Conservation (phyloP, 1,284 basidiomycete genomes). For the Cutaneotrichosporon curvatum region DNA sequence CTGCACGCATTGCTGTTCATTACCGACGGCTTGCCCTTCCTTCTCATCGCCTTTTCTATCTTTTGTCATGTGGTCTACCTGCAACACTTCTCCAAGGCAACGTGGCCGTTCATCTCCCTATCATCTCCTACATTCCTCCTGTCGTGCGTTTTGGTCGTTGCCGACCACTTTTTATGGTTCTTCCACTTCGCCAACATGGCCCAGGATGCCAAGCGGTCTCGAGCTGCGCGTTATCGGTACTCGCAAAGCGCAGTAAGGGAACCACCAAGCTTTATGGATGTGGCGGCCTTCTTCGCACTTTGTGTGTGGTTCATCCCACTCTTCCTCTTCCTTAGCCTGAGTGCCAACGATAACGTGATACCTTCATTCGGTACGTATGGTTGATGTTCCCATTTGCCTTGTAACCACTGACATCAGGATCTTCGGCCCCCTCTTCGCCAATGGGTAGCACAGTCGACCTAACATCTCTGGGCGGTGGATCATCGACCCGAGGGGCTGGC, state of each 20-base stretch:
- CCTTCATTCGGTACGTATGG: slow-evolving; percentile 51
- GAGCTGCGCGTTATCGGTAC: slow-evolving; percentile 46
- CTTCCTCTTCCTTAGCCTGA: slow-evolving; percentile 85
- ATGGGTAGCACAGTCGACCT: slow-evolving; percentile 27
- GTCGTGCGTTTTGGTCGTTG: slow-evolving; percentile 72
- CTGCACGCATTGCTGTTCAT: slow-evolving; percentile 71
- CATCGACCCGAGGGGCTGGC: slow-evolving; percentile 20
- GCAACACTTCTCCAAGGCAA: slow-evolving; percentile 69
- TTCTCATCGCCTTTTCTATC: slow-evolving; percentile 68
- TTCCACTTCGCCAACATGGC: slow-evolving; percentile 73
- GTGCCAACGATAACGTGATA: slow-evolving; percentile 88
- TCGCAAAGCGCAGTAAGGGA: slow-evolving; percentile 31
- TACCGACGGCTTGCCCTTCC: slow-evolving; percentile 68
- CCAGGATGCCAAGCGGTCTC: slow-evolving; percentile 48
- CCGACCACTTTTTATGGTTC: slow-evolving; percentile 91
- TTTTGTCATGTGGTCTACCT: slow-evolving; percentile 78
- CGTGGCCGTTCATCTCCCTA: slow-evolving; percentile 85
- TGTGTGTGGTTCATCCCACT: slow-evolving; percentile 82
- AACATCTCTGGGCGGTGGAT: slow-evolving; percentile 11
- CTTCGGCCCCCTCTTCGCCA: slow-evolving; percentile 26
- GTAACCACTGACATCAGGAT: slow-evolving; percentile 73
- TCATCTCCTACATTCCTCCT: slow-evolving; percentile 71
- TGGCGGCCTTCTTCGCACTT: slow-evolving; percentile 43
- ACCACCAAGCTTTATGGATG: slow-evolving; percentile 14
- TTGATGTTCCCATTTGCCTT: slow-evolving; percentile 50